Evolutionary conservation across 23 red algal genomes (phyloP), one percentile per base, ranked within the genome.

Genomic region (Gracilaria domingensis): DNA sequence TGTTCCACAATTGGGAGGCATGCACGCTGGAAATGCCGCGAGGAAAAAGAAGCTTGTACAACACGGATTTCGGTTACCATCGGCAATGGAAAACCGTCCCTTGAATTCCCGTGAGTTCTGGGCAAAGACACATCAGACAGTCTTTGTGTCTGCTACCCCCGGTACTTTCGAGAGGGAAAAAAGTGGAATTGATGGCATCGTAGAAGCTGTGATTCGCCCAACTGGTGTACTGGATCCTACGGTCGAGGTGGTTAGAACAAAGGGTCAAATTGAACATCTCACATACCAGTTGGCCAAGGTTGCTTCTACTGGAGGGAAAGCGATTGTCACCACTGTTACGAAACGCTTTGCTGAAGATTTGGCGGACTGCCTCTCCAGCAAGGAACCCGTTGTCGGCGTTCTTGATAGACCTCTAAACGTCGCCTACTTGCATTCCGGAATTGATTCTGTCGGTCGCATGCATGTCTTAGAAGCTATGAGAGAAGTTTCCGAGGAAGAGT

Each of bases 91-190:
- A 54, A 98, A 98, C 26, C 90, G 95, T 35, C 91, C 95, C n/a
- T 69, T 98, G 58, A 93, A 58, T 30, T 83, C 64, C 13, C 40
- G 33, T 25, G 95, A 98, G 71, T 98, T 98, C 76, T 98, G 95
- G 95, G 23, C 30, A 33, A 94, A 94, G 67, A 76, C 93, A 6
- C 60, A 80, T 47, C 92, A 85, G 55, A 89, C 90, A 37, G 56
- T 98, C 32, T 94, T 98, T 75, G 95, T 98, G 25, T 94, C 95
- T 20, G 95, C 95, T 30, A 98, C 95, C 39, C 95, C 95, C 20
- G 92, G 95, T n/a, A 14, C 58, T 16, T 85, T 96, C 64, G 94
- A 96, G 57, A 81, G 91, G 26, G 30, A 91, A 59, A 75, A 49
- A 21, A 91, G 87, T 40, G 33, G 36, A 6, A 20, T 56, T 16